These are phyloP conservation scores for Pyrus bretschneideri DNA, from an alignment of 306 rosid species.

Conservation along the genomic window DNA sequence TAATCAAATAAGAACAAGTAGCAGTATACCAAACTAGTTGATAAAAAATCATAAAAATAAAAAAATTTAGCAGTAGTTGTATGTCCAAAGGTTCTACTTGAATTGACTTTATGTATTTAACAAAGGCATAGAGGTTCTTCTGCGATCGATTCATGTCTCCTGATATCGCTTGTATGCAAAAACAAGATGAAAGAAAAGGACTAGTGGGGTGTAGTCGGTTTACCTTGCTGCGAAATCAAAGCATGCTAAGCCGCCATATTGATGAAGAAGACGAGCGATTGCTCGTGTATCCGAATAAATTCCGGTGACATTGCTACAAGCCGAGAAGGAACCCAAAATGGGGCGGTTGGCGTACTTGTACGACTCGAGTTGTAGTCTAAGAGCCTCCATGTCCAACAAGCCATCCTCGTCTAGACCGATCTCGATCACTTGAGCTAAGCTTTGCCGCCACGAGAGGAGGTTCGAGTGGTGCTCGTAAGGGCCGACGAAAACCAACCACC, in stretches of 20 bases:
- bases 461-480: conserved; percentile 87
- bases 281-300: conserved; percentile 52
- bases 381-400: conserved; percentile 44
- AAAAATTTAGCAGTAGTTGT: too few species aligned
- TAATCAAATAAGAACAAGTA: too few species aligned
- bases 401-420: conserved; percentile 61
- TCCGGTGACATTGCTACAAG: conserved; percentile 89
- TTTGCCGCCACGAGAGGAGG: conserved; percentile 80
- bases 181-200: too few species aligned
- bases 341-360: conserved; percentile 45
- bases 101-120: too few species aligned
- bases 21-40: too few species aligned
- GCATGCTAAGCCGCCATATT: conserved; percentile 56
- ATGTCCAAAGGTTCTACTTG: too few species aligned
- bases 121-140: too few species aligned
- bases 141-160: too few species aligned
- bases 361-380: conserved; percentile 36
- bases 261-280: conserved; percentile 67
- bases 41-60: too few species aligned
- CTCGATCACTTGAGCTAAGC: conserved; percentile 70
- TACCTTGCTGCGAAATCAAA: conserved; percentile 91
- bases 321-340: conserved; percentile 77
- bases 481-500: conserved; percentile 84
- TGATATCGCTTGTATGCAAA: too few species aligned
- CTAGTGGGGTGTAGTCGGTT: neutral